Evolutionary conservation across 495 filamentous ascomycete genomes (phyloP).

Genomic region (Hapsidospora chrysogenum): DNA sequence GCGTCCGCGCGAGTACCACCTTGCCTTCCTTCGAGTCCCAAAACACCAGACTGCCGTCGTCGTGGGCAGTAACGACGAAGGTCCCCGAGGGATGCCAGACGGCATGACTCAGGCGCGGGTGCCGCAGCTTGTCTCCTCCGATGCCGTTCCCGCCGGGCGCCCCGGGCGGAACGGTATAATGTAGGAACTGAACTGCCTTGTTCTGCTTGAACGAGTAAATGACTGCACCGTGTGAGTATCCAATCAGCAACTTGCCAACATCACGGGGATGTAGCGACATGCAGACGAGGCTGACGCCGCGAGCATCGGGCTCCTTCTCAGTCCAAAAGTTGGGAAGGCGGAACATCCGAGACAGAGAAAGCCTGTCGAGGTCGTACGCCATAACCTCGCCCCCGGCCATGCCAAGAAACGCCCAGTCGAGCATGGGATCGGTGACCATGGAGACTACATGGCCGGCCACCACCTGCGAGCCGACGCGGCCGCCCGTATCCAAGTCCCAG

Average conservation of each 20-base stretch:
- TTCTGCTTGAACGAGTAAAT: constrained; percentile 89
- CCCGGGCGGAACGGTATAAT: constrained; percentile 65
- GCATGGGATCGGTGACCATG: constrained; percentile 62
- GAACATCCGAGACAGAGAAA: constrained; percentile 48
- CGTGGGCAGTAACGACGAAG: constrained; percentile 74
- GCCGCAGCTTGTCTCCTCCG: constrained; percentile 33
- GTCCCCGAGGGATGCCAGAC: constrained; percentile 93
- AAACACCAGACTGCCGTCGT: constrained; percentile 77
- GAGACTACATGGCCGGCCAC: constrained; percentile 56
- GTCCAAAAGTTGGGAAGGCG: constrained; percentile 73
- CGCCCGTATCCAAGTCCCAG: constrained; percentile 51
- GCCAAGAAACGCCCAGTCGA: constrained; percentile 83
- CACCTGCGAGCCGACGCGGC: constrained; percentile 42
- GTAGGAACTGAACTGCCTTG: constrained; percentile 54
- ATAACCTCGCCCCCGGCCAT: constrained; percentile 64
- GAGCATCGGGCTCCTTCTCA: constrained; percentile 33
- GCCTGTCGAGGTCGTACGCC: constrained; percentile 79
- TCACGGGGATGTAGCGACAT: constrained; percentile 79
- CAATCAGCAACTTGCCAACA: constrained; percentile 80
- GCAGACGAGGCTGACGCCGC: constrained; percentile 32
- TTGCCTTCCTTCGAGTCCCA: constrained; percentile 93
- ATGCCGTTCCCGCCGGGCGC: constrained; percentile 66
- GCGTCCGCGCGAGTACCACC: constrained; percentile 64
- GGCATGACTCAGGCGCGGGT: constrained; percentile 58
- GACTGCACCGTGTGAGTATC: constrained; percentile 72